Percentiles rank a stretch among this genome's conserved stretches.
These are phyloP conservation scores for Xylaria sp. DNA, from an alignment of 2,329 filamentous ascomycete species.

Conservation along the genomic window DNA sequence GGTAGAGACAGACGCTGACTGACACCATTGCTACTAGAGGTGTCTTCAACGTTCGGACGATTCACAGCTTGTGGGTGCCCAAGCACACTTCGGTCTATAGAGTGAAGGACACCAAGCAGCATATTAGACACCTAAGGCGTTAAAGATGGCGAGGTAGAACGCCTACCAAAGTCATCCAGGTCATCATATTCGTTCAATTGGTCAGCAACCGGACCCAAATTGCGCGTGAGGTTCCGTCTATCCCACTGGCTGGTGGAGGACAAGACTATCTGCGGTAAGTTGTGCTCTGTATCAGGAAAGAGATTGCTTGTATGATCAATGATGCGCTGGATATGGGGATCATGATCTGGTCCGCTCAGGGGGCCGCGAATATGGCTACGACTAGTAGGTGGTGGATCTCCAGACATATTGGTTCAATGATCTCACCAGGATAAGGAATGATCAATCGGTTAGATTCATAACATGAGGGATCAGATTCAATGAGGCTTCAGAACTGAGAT, in stretches of 20 bases:
- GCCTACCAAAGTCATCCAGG: slow-evolving; percentile 30
- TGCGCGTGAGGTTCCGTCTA: slow-evolving; percentile 4
- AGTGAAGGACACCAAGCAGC: background rate
- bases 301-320: slow-evolving; percentile 27
- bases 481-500: background rate
- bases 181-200: slow-evolving; percentile 9
- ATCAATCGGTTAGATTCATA: background rate
- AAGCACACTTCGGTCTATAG: slow-evolving; percentile 26
- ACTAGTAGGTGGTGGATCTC: slow-evolving; percentile 6
- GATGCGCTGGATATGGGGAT: slow-evolving; percentile 30
- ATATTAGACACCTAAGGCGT: background rate
- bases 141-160: background rate
- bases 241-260: background rate
- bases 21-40: background rate
- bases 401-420: slow-evolving; percentile 21
- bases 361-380: slow-evolving; percentile 20
- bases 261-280: slow-evolving; percentile 9
- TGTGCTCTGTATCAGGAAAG: slow-evolving; percentile 17
- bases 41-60: background rate
- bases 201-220: background rate
- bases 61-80: slow-evolving; percentile 17
- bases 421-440: background rate
- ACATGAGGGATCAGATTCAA: background rate
- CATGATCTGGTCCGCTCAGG: slow-evolving; percentile 16
- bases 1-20: slow-evolving; percentile 25